phyloP scores from a whole-genome alignment of 225 moss, liverwort and hornwort species.

The Ulota crispa region DNA sequence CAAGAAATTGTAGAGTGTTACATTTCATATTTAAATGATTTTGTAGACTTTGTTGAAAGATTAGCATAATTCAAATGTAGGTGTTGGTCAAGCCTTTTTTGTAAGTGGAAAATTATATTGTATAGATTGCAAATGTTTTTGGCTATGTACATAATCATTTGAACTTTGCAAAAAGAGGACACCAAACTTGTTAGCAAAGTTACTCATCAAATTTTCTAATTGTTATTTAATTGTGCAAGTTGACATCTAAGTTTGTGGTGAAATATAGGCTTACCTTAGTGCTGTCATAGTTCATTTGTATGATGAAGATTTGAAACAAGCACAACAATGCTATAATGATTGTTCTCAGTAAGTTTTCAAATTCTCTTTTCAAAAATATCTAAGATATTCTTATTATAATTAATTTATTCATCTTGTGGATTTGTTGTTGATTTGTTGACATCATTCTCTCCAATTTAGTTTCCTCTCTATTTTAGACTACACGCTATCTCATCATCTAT shows the following conservation, averaged over 20 bases:
- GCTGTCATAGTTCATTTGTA: slow-evolving; percentile 84
- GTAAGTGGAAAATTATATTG: background rate
- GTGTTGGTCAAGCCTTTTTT: background rate
- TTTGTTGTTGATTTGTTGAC: background rate
- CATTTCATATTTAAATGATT: background rate
- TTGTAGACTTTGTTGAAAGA: background rate
- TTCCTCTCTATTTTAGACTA: background rate
- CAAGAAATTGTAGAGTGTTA: background rate
- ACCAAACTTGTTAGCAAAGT: background rate
- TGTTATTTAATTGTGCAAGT: background rate
- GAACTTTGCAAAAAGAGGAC: background rate
- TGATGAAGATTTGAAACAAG: slow-evolving; percentile 75
- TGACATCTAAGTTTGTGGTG: slow-evolving; percentile 18
- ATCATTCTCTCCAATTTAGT: background rate
- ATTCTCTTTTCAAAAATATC: background rate
- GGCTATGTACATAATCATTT: background rate
- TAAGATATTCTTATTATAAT: background rate
- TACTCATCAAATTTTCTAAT: background rate
- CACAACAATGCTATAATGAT: slow-evolving; percentile 80
- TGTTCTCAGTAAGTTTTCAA: slow-evolving; percentile 71
- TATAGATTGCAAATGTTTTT: slow-evolving; percentile 1
- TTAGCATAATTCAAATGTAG: background rate
- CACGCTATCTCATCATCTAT: background rate
- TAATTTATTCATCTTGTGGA: slow-evolving; percentile 3
- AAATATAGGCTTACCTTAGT: slow-evolving; percentile 78